Evolutionary conservation across 2,329 filamentous ascomycete species (phyloP), one percentile per base, ranked within the genome.

Genomic region (Penicillium sp.): DNA sequence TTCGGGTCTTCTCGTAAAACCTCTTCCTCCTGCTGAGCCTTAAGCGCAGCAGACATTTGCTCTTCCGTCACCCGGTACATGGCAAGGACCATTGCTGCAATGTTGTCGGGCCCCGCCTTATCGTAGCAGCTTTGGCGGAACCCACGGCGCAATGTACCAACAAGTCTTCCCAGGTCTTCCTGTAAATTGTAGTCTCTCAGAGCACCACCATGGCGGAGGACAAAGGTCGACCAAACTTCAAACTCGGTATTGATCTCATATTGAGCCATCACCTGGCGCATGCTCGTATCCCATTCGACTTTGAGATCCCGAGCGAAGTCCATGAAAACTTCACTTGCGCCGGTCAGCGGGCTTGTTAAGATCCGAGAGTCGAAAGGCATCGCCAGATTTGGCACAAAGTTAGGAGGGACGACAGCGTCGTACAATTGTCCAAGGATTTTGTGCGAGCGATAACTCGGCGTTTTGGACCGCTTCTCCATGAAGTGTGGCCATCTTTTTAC

Each of bases 141-240:
- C 7, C 85, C 80, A 7, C 88, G 79, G 64, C 87, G 90, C 27
- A 97, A 75, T 0, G 79, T 78, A 1, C 77, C 77, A 1, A 88
- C 83, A 18, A 93, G 84, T 4, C 80, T 79, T 0, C 88, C 89
- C 31, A 97, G 84, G 14, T 89, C 88, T 71, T 99, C 93, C 45
- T 92, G 87, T 45, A 92, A 84, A 66, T 94, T 96, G 77, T 95
- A 97, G 59, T 94, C 90, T 8, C 81, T 83, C 32, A 83, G 85
- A 24, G 90, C 81, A 0, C 84, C 81, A 8, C 89, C 88, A 66
- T 88, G 90, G 1, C 83, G 82, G 54, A 97, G 79, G 2, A 92
- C 84, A 70, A 97, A 97, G 0, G 90, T 87, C 0, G 91, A 88
- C 86, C 88, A 97, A 10, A 96, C 83, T 72, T 99, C 94, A 61